Base-by-base conservation (phyloP, 768 basidiomycete species). In the Asterophora parasitica region DNA sequence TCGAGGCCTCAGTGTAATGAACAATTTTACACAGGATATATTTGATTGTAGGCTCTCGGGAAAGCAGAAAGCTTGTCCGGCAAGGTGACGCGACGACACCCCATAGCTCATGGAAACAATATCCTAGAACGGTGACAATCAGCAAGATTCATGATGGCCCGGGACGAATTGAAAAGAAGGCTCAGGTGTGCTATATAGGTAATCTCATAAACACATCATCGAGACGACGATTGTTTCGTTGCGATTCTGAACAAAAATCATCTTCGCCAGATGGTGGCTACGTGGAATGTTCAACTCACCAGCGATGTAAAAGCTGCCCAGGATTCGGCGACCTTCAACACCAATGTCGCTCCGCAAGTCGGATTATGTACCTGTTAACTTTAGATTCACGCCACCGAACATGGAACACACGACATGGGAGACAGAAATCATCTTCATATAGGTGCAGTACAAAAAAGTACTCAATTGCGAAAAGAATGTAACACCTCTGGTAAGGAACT, bases 401-500 rank as follows among this genome's bases (percentile, higher is more conserved):
- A 10, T 30, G 28, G 10, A 31, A 31, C 9, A 31, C 9, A 31
- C 30, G 9, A 12, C 30, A 9, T 9, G 30, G 30, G 9, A 17
- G 31, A 10, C 19, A 31, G 5, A 32, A 34, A 19, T 5, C n/a
- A n/a, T n/a, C n/a, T n/a, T 16, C 15, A 31, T 11, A 19, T n/a
- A 28, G 28, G 13, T 20, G 12, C 17, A 10, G 4, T 9, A 15
- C 10, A 46, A 5, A 1, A 46, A 5, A 1, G 23, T 8, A 26
- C 16, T 19, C 10, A 39, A 23, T n/a, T n/a, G n/a, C 7, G 27
- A 16, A 3, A 48, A 42, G 17, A 15, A 58, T 65, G 53, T 66
- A 54, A 55, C 58, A 59, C 56, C 58, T 64, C 65, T 63, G 64
- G 65, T 66, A 66, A 66, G 65, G 65, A 66, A 65, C 65, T 46